Evolutionary conservation across 192 early-diverging fungal species (phyloP).

Genomic region (Coemansia sp.): DNA sequence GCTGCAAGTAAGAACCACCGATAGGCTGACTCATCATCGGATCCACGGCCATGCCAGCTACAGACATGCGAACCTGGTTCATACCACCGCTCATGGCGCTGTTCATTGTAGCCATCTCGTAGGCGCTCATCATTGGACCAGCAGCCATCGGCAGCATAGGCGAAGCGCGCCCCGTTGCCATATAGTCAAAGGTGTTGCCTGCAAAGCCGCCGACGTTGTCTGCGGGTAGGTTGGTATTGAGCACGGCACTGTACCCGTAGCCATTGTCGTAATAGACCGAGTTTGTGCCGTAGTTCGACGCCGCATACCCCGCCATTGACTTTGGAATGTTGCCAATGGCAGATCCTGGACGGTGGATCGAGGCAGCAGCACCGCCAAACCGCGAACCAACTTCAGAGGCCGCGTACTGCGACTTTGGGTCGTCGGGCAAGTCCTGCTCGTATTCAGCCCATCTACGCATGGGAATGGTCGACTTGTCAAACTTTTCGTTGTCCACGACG

Average conservation of each 20-base stretch:
- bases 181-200: constrained; percentile 27
- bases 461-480: constrained; percentile 73
- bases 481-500: constrained; percentile 72
- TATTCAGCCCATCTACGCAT: constrained; percentile 81
- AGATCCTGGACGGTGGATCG: constrained; percentile 46
- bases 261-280: constrained; percentile 53
- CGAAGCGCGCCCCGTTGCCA: constrained; percentile 39
- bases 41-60: constrained; percentile 20
- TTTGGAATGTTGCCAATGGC: constrained; percentile 51
- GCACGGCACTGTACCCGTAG: constrained; percentile 51
- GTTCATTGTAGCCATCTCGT: constrained; percentile 44
- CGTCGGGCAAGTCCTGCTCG: constrained; percentile 60
- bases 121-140: constrained; percentile 20
- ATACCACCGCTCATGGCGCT: constrained; percentile 9
- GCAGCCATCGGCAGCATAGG: constrained; percentile 36
- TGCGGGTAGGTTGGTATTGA: constrained; percentile 31
- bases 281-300: constrained; percentile 43
- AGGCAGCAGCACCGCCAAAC: constrained; percentile 41
- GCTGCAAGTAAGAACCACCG: constrained; percentile 27
- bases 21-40: constrained; percentile 39
- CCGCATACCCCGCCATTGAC: constrained; percentile 50
- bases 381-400: constrained; percentile 43
- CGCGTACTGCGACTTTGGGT: constrained; percentile 47
- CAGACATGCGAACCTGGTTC: constrained; percentile 18
- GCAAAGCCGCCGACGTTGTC: constrained; percentile 6